Percentiles rank a stretch among this genome's conserved stretches.
phyloP scores from a whole-genome alignment of 768 basidiomycete species.

The Rhodosporidiobolus sp. region DNA sequence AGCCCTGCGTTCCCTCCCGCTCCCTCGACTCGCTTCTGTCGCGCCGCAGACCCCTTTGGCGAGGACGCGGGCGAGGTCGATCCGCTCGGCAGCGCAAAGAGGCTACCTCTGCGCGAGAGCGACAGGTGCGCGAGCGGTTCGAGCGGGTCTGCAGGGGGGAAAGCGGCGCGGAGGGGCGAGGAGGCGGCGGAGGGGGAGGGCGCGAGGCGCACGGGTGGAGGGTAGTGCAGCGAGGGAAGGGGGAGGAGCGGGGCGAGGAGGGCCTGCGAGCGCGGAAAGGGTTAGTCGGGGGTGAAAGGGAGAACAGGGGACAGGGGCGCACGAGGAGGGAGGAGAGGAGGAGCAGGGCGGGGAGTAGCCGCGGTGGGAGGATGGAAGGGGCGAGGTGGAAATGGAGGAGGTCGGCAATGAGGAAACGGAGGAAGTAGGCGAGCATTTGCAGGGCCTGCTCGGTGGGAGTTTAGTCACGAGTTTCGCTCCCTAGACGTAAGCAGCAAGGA shows the following conservation, averaged over 20 bases:
- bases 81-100: conserved; percentile 1
- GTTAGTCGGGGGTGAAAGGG: not conserved
- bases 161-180: not conserved
- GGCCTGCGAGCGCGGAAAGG: not conserved
- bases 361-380: not conserved
- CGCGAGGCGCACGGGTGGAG: conserved; percentile 6
- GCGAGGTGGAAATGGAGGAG: not conserved
- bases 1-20: not conserved
- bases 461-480: not conserved
- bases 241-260: conserved; percentile 12
- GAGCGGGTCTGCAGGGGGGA: conserved; percentile 12
- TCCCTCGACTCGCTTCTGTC: not conserved
- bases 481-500: not conserved
- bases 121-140: conserved; percentile 29
- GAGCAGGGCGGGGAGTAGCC: not conserved
- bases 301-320: not conserved
- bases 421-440: not conserved
- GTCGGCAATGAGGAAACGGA: not conserved
- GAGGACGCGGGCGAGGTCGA: not conserved
- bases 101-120: conserved; percentile 1
- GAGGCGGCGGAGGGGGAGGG: not conserved
- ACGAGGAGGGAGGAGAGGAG: not conserved
- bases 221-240: not conserved
- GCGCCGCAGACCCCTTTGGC: not conserved
- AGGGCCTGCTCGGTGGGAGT: not conserved